phyloP scores from a whole-genome alignment of 176 grass and related monocot genomes.

The Juncus effusus region DNA sequence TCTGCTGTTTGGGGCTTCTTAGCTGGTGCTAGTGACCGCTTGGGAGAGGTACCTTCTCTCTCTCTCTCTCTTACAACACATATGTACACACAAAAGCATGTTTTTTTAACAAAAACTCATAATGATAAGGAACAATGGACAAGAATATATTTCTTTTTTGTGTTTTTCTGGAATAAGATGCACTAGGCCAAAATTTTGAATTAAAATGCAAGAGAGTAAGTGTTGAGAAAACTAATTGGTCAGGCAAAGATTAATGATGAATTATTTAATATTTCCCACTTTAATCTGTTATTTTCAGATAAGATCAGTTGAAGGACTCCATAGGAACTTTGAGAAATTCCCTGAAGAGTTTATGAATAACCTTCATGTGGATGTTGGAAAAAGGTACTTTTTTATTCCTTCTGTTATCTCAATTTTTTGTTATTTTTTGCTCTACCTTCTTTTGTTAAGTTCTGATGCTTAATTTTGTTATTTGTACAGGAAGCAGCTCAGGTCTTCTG shows the following conservation, averaged over 20 bases:
- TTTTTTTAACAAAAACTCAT: too few species aligned
- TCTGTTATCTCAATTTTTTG: not conserved
- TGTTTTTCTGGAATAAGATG: not conserved
- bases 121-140: too few species aligned
- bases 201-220: too few species aligned
- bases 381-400: slow-evolving; percentile 39
- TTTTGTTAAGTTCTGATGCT: not conserved
- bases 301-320: slow-evolving; percentile 85
- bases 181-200: too few species aligned
- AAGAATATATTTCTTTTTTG: not conserved
- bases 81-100: too few species aligned
- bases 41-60: slow-evolving; percentile 63
- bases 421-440: not conserved
- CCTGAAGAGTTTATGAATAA: slow-evolving; percentile 82
- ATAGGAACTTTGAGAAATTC: slow-evolving; percentile 98
- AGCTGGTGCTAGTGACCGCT: slow-evolving; percentile 71
- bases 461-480: not conserved
- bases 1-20: slow-evolving; percentile 86
- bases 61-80: too few species aligned
- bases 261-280: slow-evolving; percentile 2
- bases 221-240: too few species aligned
- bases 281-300: slow-evolving; percentile 45
- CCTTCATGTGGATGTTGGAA: slow-evolving; percentile 38
- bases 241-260: too few species aligned
- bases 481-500: slow-evolving; percentile 42